Base-by-base conservation (phyloP, 805 yeast species). In the Candida fluviatilis region DNA sequence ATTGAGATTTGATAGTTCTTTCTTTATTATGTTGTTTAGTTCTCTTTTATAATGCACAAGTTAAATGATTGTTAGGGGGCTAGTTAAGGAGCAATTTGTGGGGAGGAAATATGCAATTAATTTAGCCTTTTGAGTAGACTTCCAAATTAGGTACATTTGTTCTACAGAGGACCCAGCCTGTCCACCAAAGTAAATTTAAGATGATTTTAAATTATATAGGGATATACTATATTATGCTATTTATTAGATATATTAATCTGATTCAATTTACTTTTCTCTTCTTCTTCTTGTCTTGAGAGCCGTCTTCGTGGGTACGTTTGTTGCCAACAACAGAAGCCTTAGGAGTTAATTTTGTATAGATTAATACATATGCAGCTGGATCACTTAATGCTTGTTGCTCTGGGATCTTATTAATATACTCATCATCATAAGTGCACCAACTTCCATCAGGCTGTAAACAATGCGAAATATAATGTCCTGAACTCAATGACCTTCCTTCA, bases 381-480 rank as follows among this genome's bases (percentile, higher is more conserved):
- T 91, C 95, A 47, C 78, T 77, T 46, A 88, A 67, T 3, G 87
- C 96, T 32, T 76, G 79, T 40, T 76, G 71, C 51, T 86, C 93
- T 25, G 82, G 71, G 38, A 86, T 80, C 42, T 70, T 71, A 52
- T 86, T 84, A 48, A 87, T 80, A 52, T 82, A 79, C 52, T 93
- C 99, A 57, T 93, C 99, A 57, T 93, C 98, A 60, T 91, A 93
- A 7, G 88, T 82, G 19, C 88, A 82, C 99, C 98, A 93, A 2
- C 83, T 64, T 2, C 89, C 91, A 60, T 86, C 93, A 1, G 97
- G 95, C 60, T 90, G 96, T 45, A 84, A 76, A 55, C 96, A 86
- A 55, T 86, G 88, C 1, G 95, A 85, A 42, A 89, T 77, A 54
- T 93, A 93, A 60, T 93, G 99, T 3, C 99, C 99, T 3, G 93